Conservation (phyloP, 2,329 filamentous ascomycete species). For the Aspergillus pseudoglaucus region DNA sequence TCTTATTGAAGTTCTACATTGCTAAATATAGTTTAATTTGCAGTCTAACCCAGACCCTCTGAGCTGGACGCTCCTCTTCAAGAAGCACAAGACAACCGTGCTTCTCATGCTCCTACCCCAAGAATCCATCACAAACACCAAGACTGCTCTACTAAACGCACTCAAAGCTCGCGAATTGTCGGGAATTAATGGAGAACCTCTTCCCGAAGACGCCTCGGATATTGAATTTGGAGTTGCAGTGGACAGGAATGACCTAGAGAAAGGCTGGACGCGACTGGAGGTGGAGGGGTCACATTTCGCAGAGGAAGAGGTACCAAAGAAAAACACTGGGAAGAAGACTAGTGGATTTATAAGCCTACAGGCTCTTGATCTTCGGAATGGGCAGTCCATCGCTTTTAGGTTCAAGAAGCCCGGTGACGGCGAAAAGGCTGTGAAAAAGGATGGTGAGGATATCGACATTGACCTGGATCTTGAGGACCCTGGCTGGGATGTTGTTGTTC, state of each 20-base stretch:
- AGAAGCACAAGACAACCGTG: slow-evolving; percentile 64
- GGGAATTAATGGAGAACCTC: slow-evolving; percentile 31
- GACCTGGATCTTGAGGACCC: slow-evolving; percentile 26
- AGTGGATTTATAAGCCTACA: slow-evolving; percentile 17
- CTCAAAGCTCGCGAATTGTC: slow-evolving; percentile 42
- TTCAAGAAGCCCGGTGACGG: slow-evolving; percentile 21
- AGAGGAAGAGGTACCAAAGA: slow-evolving; percentile 12
- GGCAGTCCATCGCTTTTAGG: slow-evolving; percentile 29
- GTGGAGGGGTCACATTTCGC: slow-evolving; percentile 22
- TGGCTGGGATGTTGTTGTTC: slow-evolving; percentile 32
- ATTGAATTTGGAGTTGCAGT: slow-evolving; percentile 44
- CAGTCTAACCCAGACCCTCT: slow-evolving; percentile 34
- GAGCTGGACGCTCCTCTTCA: slow-evolving; percentile 63
- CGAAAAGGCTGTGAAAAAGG: neutral
- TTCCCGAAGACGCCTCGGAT: slow-evolving; percentile 35
- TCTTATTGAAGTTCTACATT: neutral
- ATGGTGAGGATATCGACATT: slow-evolving; percentile 15
- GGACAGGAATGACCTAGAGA: slow-evolving; percentile 43
- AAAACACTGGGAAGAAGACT: slow-evolving; percentile 20
- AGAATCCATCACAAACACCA: slow-evolving; percentile 52
- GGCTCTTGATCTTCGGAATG: slow-evolving; percentile 22
- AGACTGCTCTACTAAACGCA: slow-evolving; percentile 52
- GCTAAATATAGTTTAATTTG: neutral
- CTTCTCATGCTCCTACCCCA: slow-evolving; percentile 59
- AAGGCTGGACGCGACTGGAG: slow-evolving; percentile 45